Percentiles rank a stretch among this genome's conserved stretches.
phyloP scores from a whole-genome alignment of 108 stramenopile genomes.

The Nitzschia palea region DNA sequence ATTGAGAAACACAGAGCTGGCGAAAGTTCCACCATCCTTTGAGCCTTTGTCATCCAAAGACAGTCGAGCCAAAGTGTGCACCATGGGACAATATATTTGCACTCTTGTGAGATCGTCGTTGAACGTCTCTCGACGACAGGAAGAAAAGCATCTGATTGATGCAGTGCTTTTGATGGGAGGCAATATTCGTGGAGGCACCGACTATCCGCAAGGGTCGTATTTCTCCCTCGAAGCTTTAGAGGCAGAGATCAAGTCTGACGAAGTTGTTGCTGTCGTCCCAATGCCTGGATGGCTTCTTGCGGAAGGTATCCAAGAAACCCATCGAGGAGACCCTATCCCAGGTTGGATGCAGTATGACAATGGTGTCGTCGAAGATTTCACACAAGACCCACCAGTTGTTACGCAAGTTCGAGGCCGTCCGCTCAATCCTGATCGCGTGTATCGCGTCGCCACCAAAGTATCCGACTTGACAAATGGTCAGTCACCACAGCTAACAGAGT shows the following conservation, averaged over 20 bases:
- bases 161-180: conserved; percentile 38
- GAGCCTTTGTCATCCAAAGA: conserved; percentile 38
- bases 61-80: conserved; percentile 37
- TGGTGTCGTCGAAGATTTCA: conserved; percentile 35
- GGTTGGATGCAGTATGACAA: conserved; percentile 61
- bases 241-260: conserved; percentile 45
- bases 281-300: conserved; percentile 59
- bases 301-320: conserved; percentile 39
- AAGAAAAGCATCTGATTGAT: conserved; percentile 20
- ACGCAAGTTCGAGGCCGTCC: conserved; percentile 46
- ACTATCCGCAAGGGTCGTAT: conserved; percentile 39
- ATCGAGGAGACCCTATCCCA: conserved; percentile 55
- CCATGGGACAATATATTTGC: conserved; percentile 48
- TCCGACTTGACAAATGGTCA: conserved; percentile 58
- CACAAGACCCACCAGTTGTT: conserved; percentile 11
- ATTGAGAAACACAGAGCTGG: conserved; percentile 44
- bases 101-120: conserved; percentile 32
- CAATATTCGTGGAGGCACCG: conserved; percentile 35
- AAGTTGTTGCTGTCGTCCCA: conserved; percentile 41
- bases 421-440: conserved; percentile 34
- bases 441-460: conserved; percentile 57
- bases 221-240: conserved; percentile 49
- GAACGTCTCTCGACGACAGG: conserved; percentile 19
- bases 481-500: conserved; percentile 43
- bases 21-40: conserved; percentile 34